Percentiles rank a stretch among this genome's conserved stretches.
Evolutionary conservation across 192 early-diverging fungal species (phyloP).

Genomic region (Diversispora epigaea): DNA sequence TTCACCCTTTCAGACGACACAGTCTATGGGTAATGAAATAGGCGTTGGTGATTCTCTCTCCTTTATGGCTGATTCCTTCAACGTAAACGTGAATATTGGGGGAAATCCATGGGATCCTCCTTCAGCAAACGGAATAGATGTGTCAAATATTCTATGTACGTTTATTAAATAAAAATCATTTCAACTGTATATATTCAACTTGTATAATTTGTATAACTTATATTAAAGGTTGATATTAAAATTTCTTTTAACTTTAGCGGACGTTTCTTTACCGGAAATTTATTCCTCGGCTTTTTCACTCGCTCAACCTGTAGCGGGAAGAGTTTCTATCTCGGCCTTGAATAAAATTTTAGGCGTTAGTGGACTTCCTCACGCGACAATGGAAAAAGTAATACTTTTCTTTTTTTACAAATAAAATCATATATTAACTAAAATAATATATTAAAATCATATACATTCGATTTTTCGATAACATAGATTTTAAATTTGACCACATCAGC

Average conservation of each 20-base stretch:
- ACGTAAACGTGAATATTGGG: not conserved
- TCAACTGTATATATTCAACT: no score
- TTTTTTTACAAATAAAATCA: not conserved
- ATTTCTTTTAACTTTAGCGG: slow-evolving; percentile 33
- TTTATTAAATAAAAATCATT: not conserved
- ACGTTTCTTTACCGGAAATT: slow-evolving; percentile 47
- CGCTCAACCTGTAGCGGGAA: slow-evolving; percentile 45
- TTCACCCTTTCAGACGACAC: not conserved
- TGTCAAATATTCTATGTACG: slow-evolving; percentile 19
- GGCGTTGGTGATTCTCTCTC: slow-evolving; percentile 6
- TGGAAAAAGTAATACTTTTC: slow-evolving; percentile 45
- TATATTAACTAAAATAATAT: slow-evolving; percentile 1
- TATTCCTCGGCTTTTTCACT: slow-evolving; percentile 50
- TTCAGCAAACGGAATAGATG: not conserved
- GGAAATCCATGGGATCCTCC: slow-evolving; percentile 33
- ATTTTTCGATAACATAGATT: slow-evolving; percentile 38
- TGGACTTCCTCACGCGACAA: slow-evolving; percentile 41
- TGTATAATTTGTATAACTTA: not conserved
- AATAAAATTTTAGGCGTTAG: slow-evolving; percentile 44
- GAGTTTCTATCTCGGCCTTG: slow-evolving; percentile 46
- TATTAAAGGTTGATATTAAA: not conserved
- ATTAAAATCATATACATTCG: not conserved
- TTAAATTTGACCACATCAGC: slow-evolving; percentile 49
- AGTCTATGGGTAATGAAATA: not conserved
- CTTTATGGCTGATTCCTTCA: slow-evolving; percentile 4